Percentiles rank a stretch among this genome's conserved stretches.
phyloP scores from a whole-genome alignment of 192 early-diverging fungal species.

The Rhizophagus clarus region DNA sequence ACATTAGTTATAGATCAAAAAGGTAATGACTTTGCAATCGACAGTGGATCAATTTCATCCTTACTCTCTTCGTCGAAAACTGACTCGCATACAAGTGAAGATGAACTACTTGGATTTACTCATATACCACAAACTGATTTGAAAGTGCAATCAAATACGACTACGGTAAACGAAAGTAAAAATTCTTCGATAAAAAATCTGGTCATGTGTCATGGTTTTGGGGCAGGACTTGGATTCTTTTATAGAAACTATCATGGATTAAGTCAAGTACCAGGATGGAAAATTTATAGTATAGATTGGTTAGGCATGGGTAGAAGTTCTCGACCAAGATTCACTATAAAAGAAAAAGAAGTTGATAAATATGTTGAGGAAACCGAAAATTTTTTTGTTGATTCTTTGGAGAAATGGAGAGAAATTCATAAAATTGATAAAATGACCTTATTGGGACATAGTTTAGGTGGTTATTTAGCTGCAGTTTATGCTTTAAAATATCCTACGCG shows the following conservation, averaged over 20 bases:
- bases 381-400: slow-evolving; percentile 90
- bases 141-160: slow-evolving; percentile 31
- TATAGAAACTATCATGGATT: slow-evolving; percentile 59
- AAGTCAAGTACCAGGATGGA: slow-evolving; percentile 53
- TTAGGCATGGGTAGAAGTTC: slow-evolving; percentile 91
- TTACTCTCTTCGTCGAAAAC: not conserved
- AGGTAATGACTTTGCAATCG: slow-evolving; percentile 28
- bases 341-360: slow-evolving; percentile 48
- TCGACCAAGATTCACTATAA: slow-evolving; percentile 67
- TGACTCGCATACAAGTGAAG: slow-evolving; percentile 26
- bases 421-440: slow-evolving; percentile 84
- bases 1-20: slow-evolving; percentile 62
- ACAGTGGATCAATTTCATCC: slow-evolving; percentile 15
- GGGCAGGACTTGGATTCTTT: slow-evolving; percentile 80
- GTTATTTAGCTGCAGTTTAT: slow-evolving; percentile 85
- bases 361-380: slow-evolving; percentile 65
- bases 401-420: slow-evolving; percentile 80
- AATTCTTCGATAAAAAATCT: slow-evolving; percentile 35
- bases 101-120: slow-evolving; percentile 38
- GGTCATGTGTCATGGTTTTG: slow-evolving; percentile 81
- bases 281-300: slow-evolving; percentile 85
- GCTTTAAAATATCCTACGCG: slow-evolving; percentile 84
- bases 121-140: slow-evolving; percentile 40
- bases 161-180: not conserved
- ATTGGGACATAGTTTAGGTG: slow-evolving; percentile 84